These are phyloP conservation scores for Rhamnella rubrinervis DNA, from an alignment of 331 rosid species.

Conservation along the genomic window DNA sequence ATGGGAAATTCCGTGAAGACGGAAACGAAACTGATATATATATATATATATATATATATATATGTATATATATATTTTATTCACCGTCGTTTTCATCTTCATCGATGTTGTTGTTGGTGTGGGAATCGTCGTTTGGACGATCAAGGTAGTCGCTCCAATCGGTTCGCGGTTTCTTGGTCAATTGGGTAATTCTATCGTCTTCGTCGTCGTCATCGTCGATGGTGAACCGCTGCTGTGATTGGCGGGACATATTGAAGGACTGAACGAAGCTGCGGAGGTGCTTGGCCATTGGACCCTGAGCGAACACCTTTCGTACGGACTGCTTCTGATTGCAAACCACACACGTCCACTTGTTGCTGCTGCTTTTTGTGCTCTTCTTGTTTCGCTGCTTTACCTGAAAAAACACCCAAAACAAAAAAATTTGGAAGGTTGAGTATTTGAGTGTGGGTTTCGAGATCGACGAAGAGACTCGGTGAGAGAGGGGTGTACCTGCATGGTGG, in stretches of 20 bases:
- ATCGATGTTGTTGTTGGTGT: conserved; percentile 5
- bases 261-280: conserved; percentile 75
- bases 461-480: conserved; percentile 19
- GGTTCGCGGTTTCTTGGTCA: conserved; percentile 31
- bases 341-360: conserved; percentile 72
- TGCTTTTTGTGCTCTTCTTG: conserved; percentile 38
- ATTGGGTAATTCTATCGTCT: neutral
- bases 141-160: conserved; percentile 76
- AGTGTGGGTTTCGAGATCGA: neutral
- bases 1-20: too few species aligned
- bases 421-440: too few species aligned
- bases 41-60: too few species aligned
- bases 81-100: conserved; percentile 18
- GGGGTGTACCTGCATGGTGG: conserved; percentile 67
- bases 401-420: neutral
- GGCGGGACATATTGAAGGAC: conserved; percentile 75
- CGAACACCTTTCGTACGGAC: conserved; percentile 69
- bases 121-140: conserved; percentile 27
- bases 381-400: conserved; percentile 70
- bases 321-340: conserved; percentile 79
- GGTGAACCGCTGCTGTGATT: conserved; percentile 12
- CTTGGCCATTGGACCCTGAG: conserved; percentile 65
- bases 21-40: conserved; percentile 1
- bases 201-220: neutral
- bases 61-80: too few species aligned